These are phyloP conservation scores for Dorcoceras hygrometricum DNA, from an alignment of 257 asterid genomes.

Conservation along the genomic window DNA sequence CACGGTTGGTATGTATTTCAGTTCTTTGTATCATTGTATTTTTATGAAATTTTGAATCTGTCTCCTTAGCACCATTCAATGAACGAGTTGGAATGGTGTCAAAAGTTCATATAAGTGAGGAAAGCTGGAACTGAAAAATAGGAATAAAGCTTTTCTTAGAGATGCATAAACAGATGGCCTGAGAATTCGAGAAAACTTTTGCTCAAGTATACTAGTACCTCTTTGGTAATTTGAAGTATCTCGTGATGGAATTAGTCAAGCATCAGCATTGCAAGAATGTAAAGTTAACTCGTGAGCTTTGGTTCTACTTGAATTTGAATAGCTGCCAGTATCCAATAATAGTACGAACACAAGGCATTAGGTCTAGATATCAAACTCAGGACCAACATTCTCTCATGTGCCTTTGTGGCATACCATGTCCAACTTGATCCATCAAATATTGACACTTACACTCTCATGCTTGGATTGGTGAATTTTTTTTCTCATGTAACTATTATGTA, in stretches of 20 bases:
- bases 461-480: constrained; percentile 1
- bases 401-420: neutral
- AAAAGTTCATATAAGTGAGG: neutral
- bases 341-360: neutral
- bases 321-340: neutral
- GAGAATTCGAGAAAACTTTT: constrained; percentile 14
- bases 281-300: too few species aligned
- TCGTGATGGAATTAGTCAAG: neutral
- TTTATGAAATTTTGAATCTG: constrained; percentile 1
- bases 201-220: constrained; percentile 10
- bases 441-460: neutral
- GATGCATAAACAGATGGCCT: constrained; percentile 1
- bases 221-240: neutral
- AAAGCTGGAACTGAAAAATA: neutral
- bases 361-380: neutral
- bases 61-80: constrained; percentile 10
- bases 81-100: constrained; percentile 1
- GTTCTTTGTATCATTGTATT: neutral
- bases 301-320: neutral
- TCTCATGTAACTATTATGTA: neutral
- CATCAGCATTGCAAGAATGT: neutral
- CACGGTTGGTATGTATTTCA: constrained; percentile 65
- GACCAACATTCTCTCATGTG: neutral
- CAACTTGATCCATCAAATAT: neutral
- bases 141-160: neutral